These are phyloP conservation scores for Collariella sp. DNA, from an alignment of 495 filamentous ascomycete species.

Conservation along the genomic window DNA sequence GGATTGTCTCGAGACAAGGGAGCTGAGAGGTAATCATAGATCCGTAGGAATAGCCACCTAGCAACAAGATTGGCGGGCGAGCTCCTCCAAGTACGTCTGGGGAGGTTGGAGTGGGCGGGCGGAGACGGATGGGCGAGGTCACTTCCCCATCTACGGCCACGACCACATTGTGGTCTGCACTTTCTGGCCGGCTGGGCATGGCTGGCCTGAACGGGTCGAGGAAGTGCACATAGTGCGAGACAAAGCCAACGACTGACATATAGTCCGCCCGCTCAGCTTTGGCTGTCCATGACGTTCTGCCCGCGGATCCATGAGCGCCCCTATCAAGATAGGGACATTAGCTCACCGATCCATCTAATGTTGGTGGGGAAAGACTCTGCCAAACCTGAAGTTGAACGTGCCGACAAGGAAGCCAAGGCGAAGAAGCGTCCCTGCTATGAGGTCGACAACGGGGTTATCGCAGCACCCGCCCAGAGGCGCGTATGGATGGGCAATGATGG, in stretches of 20 bases:
- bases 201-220: conserved; percentile 22
- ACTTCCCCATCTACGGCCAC: not conserved
- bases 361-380: not conserved
- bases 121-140: conserved; percentile 1
- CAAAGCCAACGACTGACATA: conserved; percentile 66
- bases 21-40: conserved; percentile 68
- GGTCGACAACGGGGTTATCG: conserved; percentile 69
- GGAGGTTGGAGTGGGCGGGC: conserved; percentile 4
- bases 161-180: not conserved
- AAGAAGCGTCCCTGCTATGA: conserved; percentile 54
- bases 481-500: conserved; percentile 86
- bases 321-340: conserved; percentile 36
- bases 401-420: conserved; percentile 63
- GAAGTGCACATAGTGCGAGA: conserved; percentile 59
- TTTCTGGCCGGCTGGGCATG: not conserved
- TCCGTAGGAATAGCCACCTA: conserved; percentile 90
- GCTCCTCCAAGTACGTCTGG: not conserved
- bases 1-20: conserved; percentile 50
- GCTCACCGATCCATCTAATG: not conserved
- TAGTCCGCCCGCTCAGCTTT: conserved; percentile 76
- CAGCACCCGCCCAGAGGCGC: conserved; percentile 77
- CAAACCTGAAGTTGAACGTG: conserved; percentile 89
- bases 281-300: conserved; percentile 76
- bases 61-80: conserved; percentile 37
- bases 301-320: conserved; percentile 66